Percentiles rank a stretch among this genome's conserved stretches.
Evolutionary conservation across 2,329 filamentous ascomycete species (phyloP).

Genomic region (Phialophora macrospora): DNA sequence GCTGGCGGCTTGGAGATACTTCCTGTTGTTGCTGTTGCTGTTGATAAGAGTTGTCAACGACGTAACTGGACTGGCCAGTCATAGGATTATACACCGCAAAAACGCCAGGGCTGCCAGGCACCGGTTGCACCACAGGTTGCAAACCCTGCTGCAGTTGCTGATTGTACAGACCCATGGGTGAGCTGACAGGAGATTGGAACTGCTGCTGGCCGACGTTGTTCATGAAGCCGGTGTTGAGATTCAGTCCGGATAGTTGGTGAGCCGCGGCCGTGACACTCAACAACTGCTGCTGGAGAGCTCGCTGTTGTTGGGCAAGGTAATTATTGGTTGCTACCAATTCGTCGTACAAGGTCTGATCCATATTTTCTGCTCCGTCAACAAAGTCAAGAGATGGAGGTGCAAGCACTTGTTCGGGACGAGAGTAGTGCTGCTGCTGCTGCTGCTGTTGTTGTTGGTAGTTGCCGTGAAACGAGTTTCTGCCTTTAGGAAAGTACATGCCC

Average conservation of each 20-base stretch:
- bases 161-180: constrained; percentile 63
- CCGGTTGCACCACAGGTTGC: constrained; percentile 66
- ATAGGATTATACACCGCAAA: constrained; percentile 83
- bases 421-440: constrained; percentile 53
- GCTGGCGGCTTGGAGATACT: constrained; percentile 26
- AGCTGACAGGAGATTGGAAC: constrained; percentile 58
- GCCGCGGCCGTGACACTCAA: constrained; percentile 80
- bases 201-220: constrained; percentile 55
- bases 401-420: constrained; percentile 80
- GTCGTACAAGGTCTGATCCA: constrained; percentile 85
- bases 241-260: constrained; percentile 80
- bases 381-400: constrained; percentile 81
- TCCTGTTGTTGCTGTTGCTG: constrained; percentile 50
- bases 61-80: constrained; percentile 82
- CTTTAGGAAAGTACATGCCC: constrained; percentile 59
- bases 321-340: constrained; percentile 89
- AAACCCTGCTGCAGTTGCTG: constrained; percentile 71
- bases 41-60: constrained; percentile 69
- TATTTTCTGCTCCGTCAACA: constrained; percentile 70
- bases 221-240: constrained; percentile 57
- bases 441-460: constrained; percentile 59
- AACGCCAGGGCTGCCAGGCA: constrained; percentile 73
- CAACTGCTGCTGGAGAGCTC: constrained; percentile 91
- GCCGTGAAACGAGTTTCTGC: constrained; percentile 46
- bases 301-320: constrained; percentile 92